Conservation (phyloP, 805 yeast species). For the Saturnispora diversa region DNA sequence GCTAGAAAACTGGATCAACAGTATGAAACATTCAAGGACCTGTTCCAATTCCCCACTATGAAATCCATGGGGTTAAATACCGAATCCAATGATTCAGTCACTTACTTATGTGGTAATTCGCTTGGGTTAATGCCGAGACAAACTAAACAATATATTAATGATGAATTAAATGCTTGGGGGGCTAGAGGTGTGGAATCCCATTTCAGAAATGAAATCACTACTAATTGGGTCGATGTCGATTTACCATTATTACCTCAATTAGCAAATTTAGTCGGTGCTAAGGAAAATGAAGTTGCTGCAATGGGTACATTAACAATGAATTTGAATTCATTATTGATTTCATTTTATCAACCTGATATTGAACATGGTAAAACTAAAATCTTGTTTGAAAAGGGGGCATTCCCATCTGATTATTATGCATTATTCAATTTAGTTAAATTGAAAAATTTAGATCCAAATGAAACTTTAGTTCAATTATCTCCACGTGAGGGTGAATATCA, state of each 20-base stretch:
- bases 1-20: constrained; percentile 33
- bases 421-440: constrained; percentile 63
- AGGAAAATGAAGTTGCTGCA: constrained; percentile 67
- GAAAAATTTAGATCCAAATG: constrained; percentile 43
- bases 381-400: constrained; percentile 77
- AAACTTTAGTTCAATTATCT: constrained; percentile 53
- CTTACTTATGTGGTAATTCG: constrained; percentile 89
- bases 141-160: constrained; percentile 47
- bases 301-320: constrained; percentile 84
- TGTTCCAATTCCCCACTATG: constrained; percentile 63
- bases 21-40: constrained; percentile 33
- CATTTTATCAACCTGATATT: constrained; percentile 75
- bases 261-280: constrained; percentile 72
- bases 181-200: constrained; percentile 78
- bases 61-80: constrained; percentile 44
- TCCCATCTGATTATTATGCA: constrained; percentile 90
- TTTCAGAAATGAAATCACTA: constrained; percentile 44
- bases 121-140: constrained; percentile 78
- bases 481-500: constrained; percentile 53
- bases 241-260: constrained; percentile 62
- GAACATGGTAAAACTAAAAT: constrained; percentile 53
- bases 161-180: constrained; percentile 79
- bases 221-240: constrained; percentile 81
- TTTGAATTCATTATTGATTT: constrained; percentile 61
- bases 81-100: constrained; percentile 23